These are phyloP conservation scores for Chaetomium tenue DNA, from an alignment of 495 filamentous ascomycete species.

Conservation along the genomic window DNA sequence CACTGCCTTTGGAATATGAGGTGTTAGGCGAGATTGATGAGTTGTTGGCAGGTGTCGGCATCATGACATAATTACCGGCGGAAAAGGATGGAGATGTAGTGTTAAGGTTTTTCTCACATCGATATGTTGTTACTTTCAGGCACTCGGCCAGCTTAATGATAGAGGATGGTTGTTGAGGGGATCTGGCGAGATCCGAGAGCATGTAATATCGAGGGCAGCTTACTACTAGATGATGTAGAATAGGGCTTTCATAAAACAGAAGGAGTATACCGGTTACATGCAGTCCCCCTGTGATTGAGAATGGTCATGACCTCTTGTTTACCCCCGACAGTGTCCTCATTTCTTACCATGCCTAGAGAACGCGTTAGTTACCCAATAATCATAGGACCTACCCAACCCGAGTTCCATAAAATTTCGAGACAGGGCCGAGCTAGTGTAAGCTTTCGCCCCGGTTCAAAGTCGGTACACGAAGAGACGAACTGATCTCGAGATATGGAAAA, in stretches of 20 bases:
- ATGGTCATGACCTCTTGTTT: too few species aligned
- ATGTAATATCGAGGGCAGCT: constrained; percentile 29
- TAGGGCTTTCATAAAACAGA: constrained; percentile 27
- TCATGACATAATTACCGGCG: constrained; percentile 10
- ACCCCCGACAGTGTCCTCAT: too few species aligned
- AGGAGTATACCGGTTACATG: constrained; percentile 1
- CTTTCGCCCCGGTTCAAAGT: too few species aligned
- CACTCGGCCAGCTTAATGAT: constrained; percentile 16
- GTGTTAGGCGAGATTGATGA: not conserved
- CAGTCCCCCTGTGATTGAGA: not conserved
- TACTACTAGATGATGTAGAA: constrained; percentile 34
- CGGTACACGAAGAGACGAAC: too few species aligned
- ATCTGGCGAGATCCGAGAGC: constrained; percentile 4
- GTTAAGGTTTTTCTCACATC: constrained; percentile 20
- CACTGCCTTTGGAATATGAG: constrained; percentile 23
- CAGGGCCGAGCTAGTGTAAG: too few species aligned
- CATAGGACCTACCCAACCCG: too few species aligned
- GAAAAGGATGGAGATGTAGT: not conserved
- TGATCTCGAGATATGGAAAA: too few species aligned
- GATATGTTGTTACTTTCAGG: constrained; percentile 23
- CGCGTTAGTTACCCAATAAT: too few species aligned
- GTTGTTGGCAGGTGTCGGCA: constrained; percentile 8
- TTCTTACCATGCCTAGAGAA: too few species aligned
- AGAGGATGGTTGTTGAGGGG: constrained; percentile 6
- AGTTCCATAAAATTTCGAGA: too few species aligned